phyloP scores from a whole-genome alignment of 441 rosid species.

The Eutrema salsugineum region DNA sequence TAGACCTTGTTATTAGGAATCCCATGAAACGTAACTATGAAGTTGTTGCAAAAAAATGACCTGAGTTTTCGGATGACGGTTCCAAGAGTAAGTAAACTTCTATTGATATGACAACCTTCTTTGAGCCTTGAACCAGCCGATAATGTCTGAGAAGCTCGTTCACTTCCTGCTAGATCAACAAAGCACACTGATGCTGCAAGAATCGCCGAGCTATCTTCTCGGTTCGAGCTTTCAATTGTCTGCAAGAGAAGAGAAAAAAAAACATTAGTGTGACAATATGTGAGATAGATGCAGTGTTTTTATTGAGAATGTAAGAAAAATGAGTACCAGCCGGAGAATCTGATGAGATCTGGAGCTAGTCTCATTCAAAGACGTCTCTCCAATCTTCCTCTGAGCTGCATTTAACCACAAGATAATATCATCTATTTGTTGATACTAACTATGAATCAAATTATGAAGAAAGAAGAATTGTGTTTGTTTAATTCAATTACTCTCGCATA shows the following conservation, averaged over 20 bases:
- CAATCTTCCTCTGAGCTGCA: constrained; percentile 83
- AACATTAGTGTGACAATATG: not conserved
- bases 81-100: constrained; percentile 88
- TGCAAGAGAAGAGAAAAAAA: not conserved
- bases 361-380: constrained; percentile 77
- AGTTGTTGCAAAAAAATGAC: constrained; percentile 29
- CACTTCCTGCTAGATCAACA: constrained; percentile 94
- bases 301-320: not conserved
- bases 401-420: no score
- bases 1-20: not conserved
- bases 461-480: not conserved
- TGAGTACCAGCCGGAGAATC: constrained; percentile 65
- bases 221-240: constrained; percentile 24
- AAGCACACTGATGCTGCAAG: constrained; percentile 42
- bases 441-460: not conserved
- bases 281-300: not conserved
- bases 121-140: constrained; percentile 87
- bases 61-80: constrained; percentile 87
- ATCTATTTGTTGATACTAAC: not conserved
- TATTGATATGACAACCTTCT: constrained; percentile 93
- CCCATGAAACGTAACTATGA: not conserved
- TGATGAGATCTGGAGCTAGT: constrained; percentile 93
- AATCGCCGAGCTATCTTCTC: constrained; percentile 37
- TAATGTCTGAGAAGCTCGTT: constrained; percentile 92
- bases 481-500: constrained; percentile 57